phyloP scores from a whole-genome alignment of 2,329 filamentous ascomycete genomes.

The Penicillium aurantiogriseum region DNA sequence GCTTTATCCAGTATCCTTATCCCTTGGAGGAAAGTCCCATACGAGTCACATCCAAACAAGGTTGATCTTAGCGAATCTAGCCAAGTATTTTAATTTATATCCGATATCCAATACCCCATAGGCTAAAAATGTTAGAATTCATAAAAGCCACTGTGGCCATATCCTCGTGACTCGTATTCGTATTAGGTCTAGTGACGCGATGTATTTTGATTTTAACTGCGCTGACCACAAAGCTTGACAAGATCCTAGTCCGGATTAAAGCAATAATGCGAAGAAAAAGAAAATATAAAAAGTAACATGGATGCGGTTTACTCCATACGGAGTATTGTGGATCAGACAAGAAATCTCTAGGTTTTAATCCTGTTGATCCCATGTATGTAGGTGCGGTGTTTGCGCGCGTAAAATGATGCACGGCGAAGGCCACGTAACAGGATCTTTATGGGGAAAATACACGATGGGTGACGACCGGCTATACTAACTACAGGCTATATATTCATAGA shows the following conservation, averaged over 20 bases:
- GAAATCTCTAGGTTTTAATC: not conserved
- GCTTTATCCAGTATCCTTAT: constrained; percentile 8
- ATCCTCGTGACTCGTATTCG: constrained; percentile 25
- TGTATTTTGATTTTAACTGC: constrained; percentile 18
- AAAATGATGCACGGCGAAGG: not conserved
- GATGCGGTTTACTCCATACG: not conserved
- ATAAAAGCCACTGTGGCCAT: constrained; percentile 18
- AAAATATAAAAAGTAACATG: not conserved
- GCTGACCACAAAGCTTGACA: constrained; percentile 21
- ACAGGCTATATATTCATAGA: not conserved
- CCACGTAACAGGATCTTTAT: constrained; percentile 4
- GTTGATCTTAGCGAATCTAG: constrained; percentile 10
- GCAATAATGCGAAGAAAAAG: not conserved
- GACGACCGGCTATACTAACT: not conserved
- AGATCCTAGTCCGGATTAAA: constrained; percentile 2
- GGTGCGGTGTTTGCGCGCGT: not conserved
- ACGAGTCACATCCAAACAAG: constrained; percentile 10
- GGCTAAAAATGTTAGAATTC: not conserved
- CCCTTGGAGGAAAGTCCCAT: constrained; percentile 6
- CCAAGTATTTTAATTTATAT: not conserved
- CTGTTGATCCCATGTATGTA: not conserved
- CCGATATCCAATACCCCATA: not conserved
- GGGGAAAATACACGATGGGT: not conserved
- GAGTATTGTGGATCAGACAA: not conserved
- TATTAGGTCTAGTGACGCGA: constrained; percentile 19